These are phyloP conservation scores for Tetracladium setigerum DNA, from an alignment of 495 filamentous ascomycete species.

Conservation along the genomic window DNA sequence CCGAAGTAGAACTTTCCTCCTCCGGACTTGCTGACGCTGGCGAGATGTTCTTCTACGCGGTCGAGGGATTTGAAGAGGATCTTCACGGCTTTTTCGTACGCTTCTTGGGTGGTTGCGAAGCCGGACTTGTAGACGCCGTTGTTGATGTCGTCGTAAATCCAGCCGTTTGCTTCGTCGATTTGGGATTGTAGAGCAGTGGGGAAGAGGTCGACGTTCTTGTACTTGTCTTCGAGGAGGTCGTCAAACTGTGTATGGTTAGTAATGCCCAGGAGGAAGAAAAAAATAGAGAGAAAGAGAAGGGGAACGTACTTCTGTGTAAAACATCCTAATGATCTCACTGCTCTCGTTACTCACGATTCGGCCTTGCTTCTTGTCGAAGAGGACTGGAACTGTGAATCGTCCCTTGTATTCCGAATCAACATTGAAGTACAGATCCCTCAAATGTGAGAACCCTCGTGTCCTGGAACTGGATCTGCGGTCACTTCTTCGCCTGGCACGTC, in stretches of 20 bases:
- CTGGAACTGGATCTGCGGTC: conserved; percentile 53
- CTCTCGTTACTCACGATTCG: conserved; percentile 82
- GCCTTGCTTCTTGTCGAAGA: conserved; percentile 67
- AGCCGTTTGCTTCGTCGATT: conserved; percentile 72
- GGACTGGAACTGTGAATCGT: conserved; percentile 69
- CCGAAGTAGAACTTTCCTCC: conserved; percentile 62
- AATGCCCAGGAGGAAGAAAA: neutral
- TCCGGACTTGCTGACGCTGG: conserved; percentile 20
- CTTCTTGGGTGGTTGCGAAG: conserved; percentile 57
- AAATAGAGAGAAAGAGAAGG: neutral
- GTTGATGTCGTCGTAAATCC: conserved; percentile 59
- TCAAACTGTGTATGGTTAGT: conserved; percentile 47
- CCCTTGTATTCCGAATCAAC: conserved; percentile 62
- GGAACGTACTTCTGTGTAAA: conserved; percentile 37
- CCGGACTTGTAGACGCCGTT: conserved; percentile 41
- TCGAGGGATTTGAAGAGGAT: conserved; percentile 68
- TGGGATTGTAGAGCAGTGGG: conserved; percentile 47
- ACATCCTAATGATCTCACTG: conserved; percentile 70
- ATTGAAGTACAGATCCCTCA: conserved; percentile 67
- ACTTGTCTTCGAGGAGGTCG: conserved; percentile 52
- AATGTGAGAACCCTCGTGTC: conserved; percentile 45
- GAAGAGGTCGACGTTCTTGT: conserved; percentile 56
- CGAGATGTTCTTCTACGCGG: conserved; percentile 59
- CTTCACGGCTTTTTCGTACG: conserved; percentile 61
- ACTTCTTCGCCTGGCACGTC: conserved; percentile 45